Percentiles rank a stretch among this genome's conserved stretches.
phyloP scores from a whole-genome alignment of 495 filamentous ascomycete species.

The Penicillium macrosclerotiorum region DNA sequence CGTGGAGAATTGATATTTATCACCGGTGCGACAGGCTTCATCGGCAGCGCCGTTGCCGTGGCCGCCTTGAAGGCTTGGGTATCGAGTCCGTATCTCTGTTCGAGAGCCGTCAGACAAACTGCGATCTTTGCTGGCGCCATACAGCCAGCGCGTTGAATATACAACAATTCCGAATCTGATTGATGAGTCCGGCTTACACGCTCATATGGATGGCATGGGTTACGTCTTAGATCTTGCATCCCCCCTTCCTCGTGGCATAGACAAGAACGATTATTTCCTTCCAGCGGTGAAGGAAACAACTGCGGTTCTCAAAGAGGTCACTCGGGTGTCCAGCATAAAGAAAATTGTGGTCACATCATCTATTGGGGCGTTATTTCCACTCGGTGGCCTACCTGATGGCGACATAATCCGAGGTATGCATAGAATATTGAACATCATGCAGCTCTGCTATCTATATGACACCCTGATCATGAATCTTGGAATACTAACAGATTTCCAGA shows the following conservation, averaged over 20 bases:
- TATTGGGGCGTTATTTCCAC: slow-evolving; percentile 27
- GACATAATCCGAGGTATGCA: slow-evolving; percentile 25
- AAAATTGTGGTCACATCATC: slow-evolving; percentile 39
- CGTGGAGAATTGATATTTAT: slow-evolving; percentile 37
- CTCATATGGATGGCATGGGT: slow-evolving; percentile 30
- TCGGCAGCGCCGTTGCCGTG: slow-evolving; percentile 36
- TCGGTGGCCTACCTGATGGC: slow-evolving; percentile 21
- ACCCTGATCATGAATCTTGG: no score
- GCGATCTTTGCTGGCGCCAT: slow-evolving; percentile 13
- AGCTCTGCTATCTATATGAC: no score
- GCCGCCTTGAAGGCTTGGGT: slow-evolving; percentile 39
- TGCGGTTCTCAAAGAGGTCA: slow-evolving; percentile 29
- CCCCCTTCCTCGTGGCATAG: slow-evolving; percentile 26
- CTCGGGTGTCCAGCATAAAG: slow-evolving; percentile 28
- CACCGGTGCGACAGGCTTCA: slow-evolving; percentile 45
- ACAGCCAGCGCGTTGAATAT: slow-evolving; percentile 22
- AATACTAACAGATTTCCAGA: no score
- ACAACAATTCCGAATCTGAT: slow-evolving; percentile 34
- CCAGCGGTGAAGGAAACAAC: slow-evolving; percentile 34
- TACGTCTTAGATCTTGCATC: slow-evolving; percentile 43
- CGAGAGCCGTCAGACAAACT: slow-evolving; percentile 30
- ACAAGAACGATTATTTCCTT: slow-evolving; percentile 27
- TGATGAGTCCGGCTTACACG: slow-evolving; percentile 23
- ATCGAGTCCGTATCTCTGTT: slow-evolving; percentile 34
- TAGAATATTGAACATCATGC: no score